phyloP scores from a whole-genome alignment of 129 eudicot species.

The Artemisia tridentata region DNA sequence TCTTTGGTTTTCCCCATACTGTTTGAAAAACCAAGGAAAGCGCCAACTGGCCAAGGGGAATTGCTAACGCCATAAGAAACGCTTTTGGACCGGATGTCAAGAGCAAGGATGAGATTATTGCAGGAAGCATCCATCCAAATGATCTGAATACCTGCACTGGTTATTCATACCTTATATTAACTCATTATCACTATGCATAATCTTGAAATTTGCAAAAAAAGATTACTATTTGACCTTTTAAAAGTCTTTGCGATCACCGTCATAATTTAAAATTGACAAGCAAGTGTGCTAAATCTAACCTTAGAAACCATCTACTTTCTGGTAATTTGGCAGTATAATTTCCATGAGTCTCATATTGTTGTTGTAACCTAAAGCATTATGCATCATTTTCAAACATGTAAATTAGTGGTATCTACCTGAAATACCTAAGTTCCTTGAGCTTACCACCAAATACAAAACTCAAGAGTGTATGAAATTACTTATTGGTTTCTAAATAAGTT shows the following conservation, averaged over 20 bases:
- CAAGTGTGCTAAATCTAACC: neutral
- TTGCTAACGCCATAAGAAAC: constrained; percentile 72
- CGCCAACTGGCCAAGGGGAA: constrained; percentile 67
- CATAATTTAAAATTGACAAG: neutral
- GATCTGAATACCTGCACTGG: constrained; percentile 76
- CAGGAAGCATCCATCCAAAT: constrained; percentile 83
- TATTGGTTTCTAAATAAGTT: no score
- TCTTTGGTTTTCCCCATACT: constrained; percentile 34
- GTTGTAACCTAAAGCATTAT: neutral
- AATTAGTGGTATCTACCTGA: no score
- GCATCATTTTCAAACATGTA: no score
- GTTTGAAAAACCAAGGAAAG: constrained; percentile 49
- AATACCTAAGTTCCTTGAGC: neutral
- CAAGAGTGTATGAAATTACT: no score
- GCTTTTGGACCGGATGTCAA: constrained; percentile 79
- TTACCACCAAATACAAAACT: neutral
- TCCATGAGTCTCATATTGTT: neutral
- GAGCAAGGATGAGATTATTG: constrained; percentile 55
- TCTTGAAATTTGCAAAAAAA: neutral
- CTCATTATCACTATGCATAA: neutral
- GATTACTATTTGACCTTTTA: neutral
- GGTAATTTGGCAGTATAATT: neutral
- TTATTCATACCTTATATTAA: constrained; percentile 19
- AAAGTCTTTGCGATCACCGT: neutral
- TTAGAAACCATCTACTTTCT: neutral